These are phyloP conservation scores for Globisporangium cystogenes DNA, from an alignment of 352 stramenopile genomes.

Conservation along the genomic window DNA sequence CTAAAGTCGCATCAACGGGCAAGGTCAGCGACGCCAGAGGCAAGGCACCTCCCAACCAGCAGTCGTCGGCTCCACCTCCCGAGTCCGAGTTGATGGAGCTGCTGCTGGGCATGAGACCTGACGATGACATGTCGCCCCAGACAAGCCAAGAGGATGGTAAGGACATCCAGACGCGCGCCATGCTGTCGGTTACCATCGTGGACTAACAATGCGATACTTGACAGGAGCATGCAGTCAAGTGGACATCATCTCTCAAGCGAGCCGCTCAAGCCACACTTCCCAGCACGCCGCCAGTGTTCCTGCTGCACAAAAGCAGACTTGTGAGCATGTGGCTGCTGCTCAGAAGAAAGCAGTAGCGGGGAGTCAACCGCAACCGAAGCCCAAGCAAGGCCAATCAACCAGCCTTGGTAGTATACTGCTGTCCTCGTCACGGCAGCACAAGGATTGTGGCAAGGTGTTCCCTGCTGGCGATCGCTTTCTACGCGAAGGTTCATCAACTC, in stretches of 20 bases:
- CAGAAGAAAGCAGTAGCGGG: background rate
- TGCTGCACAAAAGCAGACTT: background rate
- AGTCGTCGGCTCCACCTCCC: too few species aligned
- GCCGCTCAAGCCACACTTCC: background rate
- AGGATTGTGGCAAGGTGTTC: background rate
- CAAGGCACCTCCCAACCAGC: background rate
- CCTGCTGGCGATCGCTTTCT: background rate
- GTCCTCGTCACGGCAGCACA: background rate
- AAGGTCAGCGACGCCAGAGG: background rate
- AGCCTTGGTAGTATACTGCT: background rate
- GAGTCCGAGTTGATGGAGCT: constrained; percentile 2
- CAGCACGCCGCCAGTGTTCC: background rate
- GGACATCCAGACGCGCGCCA: background rate
- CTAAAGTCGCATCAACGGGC: background rate
- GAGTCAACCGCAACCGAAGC: background rate
- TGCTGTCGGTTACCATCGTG: too few species aligned
- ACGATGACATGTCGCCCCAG: constrained; percentile 4
- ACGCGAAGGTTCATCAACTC: background rate
- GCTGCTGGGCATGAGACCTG: background rate
- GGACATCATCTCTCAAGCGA: background rate
- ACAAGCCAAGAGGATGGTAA: constrained; percentile 11
- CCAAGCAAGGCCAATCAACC: background rate
- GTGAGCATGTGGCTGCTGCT: background rate
- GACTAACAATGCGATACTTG: background rate
- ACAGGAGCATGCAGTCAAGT: background rate